Evolutionary conservation across 108 stramenopile genomes (phyloP).

Genomic region (Hondaea fermentalgiana): DNA sequence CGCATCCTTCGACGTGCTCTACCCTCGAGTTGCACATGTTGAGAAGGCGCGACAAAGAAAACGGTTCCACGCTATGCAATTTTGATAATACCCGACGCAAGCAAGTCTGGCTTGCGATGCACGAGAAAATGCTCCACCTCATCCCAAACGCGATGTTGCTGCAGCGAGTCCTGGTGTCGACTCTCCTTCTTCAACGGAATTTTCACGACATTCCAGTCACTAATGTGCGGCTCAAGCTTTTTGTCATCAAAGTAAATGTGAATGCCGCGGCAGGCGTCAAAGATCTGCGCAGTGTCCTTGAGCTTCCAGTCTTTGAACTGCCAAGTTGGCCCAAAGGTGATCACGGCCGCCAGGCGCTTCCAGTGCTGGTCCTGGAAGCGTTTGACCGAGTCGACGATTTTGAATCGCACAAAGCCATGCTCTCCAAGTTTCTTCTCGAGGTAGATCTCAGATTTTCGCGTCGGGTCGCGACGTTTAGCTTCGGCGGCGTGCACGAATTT

Average conservation of each 20-base stretch:
- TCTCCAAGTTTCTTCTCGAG: constrained; percentile 14
- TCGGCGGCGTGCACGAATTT: constrained; percentile 56
- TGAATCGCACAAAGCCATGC: constrained; percentile 45
- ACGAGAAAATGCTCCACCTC: constrained; percentile 8
- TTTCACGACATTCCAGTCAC: constrained; percentile 26
- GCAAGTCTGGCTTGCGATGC: background rate
- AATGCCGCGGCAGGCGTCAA: constrained; percentile 35
- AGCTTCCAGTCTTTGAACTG: constrained; percentile 90
- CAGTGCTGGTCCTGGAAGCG: constrained; percentile 58
- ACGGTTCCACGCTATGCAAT: background rate
- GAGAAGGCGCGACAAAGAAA: no score
- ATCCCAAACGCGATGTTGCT: background rate
- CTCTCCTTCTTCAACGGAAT: background rate
- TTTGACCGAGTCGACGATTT: constrained; percentile 79
- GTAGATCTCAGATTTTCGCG: constrained; percentile 27
- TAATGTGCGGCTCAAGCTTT: background rate
- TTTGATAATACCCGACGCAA: background rate
- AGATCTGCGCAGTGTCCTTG: constrained; percentile 26
- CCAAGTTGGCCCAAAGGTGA: constrained; percentile 81
- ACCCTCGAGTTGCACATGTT: no score
- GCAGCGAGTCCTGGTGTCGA: background rate
- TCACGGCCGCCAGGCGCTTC: constrained; percentile 82
- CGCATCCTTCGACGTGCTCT: no score
- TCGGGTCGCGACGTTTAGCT: constrained; percentile 20
- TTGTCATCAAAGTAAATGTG: constrained; percentile 40